phyloP scores from a whole-genome alignment of 208 protist species.

The Crithidia thermophila region DNA sequence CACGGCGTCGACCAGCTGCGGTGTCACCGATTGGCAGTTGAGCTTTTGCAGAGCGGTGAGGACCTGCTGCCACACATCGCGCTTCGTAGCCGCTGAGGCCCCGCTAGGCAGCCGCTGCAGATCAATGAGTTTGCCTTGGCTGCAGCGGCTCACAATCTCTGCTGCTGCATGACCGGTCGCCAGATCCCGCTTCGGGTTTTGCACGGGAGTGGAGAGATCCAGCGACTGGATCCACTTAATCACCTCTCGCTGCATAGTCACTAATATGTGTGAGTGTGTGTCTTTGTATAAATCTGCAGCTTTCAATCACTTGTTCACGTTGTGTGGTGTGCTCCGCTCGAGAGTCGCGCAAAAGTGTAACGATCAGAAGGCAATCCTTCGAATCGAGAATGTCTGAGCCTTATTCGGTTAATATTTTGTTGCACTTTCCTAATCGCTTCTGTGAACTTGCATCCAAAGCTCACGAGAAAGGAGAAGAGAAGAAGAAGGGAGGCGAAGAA shows the following conservation, averaged over 20 bases:
- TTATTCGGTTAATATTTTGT: too few relatives aligned
- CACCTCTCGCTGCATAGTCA: conserved; percentile 91
- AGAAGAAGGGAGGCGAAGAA: background rate
- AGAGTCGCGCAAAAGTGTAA: background rate
- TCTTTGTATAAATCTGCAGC: background rate
- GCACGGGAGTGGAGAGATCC: conserved; percentile 90
- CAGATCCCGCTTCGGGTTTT: conserved; percentile 94
- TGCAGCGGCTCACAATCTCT: conserved; percentile 94
- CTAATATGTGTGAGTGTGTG: background rate
- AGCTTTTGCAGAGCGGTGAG: conserved; percentile 54
- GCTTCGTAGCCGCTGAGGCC: conserved; percentile 67
- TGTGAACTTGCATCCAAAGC: too few relatives aligned
- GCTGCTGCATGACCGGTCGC: conserved; percentile 94
- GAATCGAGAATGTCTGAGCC: too few relatives aligned
- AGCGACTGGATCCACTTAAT: conserved; percentile 97
- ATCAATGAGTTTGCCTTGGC: conserved; percentile 27
- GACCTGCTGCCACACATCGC: conserved; percentile 90
- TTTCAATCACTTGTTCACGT: background rate
- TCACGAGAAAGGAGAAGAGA: background rate
- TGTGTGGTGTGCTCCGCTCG: too few relatives aligned
- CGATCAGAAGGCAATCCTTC: too few relatives aligned
- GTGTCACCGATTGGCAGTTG: conserved; percentile 46
- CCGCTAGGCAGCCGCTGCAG: conserved; percentile 60
- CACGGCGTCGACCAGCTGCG: conserved; percentile 61
- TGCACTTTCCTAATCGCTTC: too few relatives aligned